phyloP scores from a whole-genome alignment of 1,284 basidiomycete species.

The Gymnopus androsaceus region DNA sequence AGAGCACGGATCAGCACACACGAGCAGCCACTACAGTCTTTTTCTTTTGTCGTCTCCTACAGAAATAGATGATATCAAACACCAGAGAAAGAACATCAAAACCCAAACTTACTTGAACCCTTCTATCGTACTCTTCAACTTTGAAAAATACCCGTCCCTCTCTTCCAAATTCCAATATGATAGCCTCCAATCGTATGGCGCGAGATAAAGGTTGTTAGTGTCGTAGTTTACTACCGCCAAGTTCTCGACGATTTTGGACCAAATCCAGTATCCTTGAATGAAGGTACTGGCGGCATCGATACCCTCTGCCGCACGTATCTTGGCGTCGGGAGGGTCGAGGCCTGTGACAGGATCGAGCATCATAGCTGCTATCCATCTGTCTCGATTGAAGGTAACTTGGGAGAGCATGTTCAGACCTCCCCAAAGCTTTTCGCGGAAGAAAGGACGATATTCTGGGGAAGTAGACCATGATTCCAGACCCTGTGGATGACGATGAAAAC shows the following conservation, averaged over 20 bases:
- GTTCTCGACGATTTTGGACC: conserved; percentile 94
- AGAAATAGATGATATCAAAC: background rate
- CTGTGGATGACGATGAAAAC: conserved; percentile 33
- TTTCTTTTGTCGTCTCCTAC: conserved; percentile 67
- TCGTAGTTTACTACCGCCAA: conserved; percentile 91
- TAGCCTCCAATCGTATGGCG: conserved; percentile 90
- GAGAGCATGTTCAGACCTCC: conserved; percentile 86
- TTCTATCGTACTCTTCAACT: conserved; percentile 85
- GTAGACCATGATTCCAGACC: conserved; percentile 88
- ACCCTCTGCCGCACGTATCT: conserved; percentile 90
- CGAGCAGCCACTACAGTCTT: conserved; percentile 89
- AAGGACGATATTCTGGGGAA: conserved; percentile 70
- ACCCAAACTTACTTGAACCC: conserved; percentile 62
- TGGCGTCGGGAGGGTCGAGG: conserved; percentile 87
- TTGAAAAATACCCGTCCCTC: conserved; percentile 91
- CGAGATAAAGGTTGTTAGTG: conserved; percentile 85
- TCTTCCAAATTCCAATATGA: conserved; percentile 92
- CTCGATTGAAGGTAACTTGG: conserved; percentile 75
- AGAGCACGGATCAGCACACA: conserved; percentile 36
- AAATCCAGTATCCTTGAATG: conserved; percentile 94
- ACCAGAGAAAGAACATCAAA: conserved; percentile 4
- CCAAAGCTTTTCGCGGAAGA: conserved; percentile 87
- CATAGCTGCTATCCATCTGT: conserved; percentile 88
- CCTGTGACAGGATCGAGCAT: conserved; percentile 92
- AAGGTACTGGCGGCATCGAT: conserved; percentile 91